Conservation (phyloP, 2,329 filamentous ascomycete genomes). For the Juglanconis sp. region DNA sequence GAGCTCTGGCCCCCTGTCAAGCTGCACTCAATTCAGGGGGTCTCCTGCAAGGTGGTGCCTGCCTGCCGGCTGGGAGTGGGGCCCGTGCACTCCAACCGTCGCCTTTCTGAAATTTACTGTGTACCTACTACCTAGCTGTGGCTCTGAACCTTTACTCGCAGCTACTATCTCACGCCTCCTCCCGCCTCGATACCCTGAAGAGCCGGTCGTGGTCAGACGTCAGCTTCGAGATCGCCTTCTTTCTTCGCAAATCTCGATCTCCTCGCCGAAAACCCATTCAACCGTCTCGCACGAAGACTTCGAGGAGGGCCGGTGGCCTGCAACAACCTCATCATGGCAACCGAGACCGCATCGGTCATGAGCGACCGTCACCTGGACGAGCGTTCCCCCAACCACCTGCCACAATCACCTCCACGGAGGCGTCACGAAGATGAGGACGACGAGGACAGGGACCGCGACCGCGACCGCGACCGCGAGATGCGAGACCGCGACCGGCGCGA, state of each 20-base stretch:
- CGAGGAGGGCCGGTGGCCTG: background rate
- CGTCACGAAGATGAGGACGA: slow-evolving; percentile 18
- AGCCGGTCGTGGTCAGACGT: background rate
- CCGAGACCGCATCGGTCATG: slow-evolving; percentile 17
- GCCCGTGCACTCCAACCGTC: background rate
- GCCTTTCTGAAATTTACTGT: slow-evolving; percentile 2
- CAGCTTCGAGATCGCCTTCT: background rate
- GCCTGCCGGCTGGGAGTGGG: background rate
- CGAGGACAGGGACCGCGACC: slow-evolving; percentile 11
- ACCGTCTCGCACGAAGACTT: background rate
- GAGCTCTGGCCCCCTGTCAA: slow-evolving; percentile 10
- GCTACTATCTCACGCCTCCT: background rate
- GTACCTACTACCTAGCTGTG: background rate
- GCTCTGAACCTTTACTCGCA: background rate
- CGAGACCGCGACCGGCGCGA: slow-evolving; percentile 18
- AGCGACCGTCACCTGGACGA: slow-evolving; percentile 20
- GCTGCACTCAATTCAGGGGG: background rate
- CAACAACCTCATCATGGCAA: slow-evolving; percentile 10
- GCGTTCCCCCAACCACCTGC: slow-evolving; percentile 25
- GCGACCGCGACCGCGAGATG: slow-evolving; percentile 17
- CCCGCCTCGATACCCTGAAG: background rate
- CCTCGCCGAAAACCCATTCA: background rate
- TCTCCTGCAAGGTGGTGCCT: background rate
- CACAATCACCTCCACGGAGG: slow-evolving; percentile 27
- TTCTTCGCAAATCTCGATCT: background rate